phyloP scores from a whole-genome alignment of 2,329 filamentous ascomycete genomes.

The Microsporum canis region DNA sequence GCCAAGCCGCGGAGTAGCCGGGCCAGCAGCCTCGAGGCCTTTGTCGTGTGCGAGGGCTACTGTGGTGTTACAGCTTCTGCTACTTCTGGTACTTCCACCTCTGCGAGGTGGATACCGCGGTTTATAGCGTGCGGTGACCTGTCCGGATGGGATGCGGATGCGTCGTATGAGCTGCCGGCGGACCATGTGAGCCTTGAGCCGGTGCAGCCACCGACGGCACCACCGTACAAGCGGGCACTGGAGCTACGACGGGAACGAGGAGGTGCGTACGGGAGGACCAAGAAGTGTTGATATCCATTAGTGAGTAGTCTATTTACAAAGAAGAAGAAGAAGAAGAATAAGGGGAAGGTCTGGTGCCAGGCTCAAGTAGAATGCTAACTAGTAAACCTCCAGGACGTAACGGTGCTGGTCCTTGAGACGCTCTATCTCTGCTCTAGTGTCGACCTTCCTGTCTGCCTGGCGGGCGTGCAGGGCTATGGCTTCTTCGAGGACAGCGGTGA shows the following conservation, averaged over 20 bases:
- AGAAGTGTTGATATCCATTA: conserved; percentile 19
- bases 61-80: conserved; percentile 34
- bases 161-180: conserved; percentile 79
- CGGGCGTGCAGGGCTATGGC: conserved; percentile 69
- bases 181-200: conserved; percentile 81
- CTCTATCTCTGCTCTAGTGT: conserved; percentile 85
- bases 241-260: conserved; percentile 68
- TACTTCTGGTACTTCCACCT: not conserved
- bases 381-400: conserved; percentile 92
- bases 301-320: not conserved
- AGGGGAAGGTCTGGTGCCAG: not conserved
- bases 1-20: conserved; percentile 89
- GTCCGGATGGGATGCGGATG: conserved; percentile 89
- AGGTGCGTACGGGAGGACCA: conserved; percentile 66
- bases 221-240: conserved; percentile 83
- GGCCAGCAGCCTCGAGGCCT: conserved; percentile 94
- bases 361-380: not conserved
- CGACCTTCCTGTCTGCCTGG: conserved; percentile 61
- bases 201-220: conserved; percentile 87
- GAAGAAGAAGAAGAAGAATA: not conserved
- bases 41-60: conserved; percentile 90
- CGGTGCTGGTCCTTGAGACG: conserved; percentile 86
- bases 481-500: conserved; percentile 87
- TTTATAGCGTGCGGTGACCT: conserved; percentile 97
- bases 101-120: conserved; percentile 72